phyloP scores from a whole-genome alignment of 306 rosid species.

The Hippophae rhamnoides region DNA sequence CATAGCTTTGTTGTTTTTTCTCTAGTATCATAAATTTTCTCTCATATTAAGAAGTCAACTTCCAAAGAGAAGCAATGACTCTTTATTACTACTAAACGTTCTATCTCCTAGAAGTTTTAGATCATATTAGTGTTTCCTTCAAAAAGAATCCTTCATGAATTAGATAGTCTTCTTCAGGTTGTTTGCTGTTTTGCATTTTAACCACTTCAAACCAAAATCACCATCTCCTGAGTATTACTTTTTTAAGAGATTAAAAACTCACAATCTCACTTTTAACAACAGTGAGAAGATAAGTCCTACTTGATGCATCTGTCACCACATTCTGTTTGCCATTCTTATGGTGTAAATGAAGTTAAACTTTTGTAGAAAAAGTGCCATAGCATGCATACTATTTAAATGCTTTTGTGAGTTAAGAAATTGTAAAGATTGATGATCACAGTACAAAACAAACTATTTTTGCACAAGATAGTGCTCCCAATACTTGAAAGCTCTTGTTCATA shows the following conservation, averaged over 20 bases:
- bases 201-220: not conserved
- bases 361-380: not conserved
- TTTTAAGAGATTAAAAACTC: not conserved
- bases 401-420: not conserved
- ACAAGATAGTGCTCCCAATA: not conserved
- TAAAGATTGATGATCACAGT: not conserved
- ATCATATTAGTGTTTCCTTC: too few species aligned
- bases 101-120: too few species aligned
- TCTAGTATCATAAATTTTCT: too few species aligned
- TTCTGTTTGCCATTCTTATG: not conserved
- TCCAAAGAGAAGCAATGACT: too few species aligned
- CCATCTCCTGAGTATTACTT: not conserved
- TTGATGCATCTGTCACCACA: not conserved
- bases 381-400: not conserved
- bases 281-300: not conserved
- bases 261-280: not conserved
- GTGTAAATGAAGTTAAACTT: not conserved
- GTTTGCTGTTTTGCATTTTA: not conserved
- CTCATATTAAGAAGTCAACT: too few species aligned
- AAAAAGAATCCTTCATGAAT: too few species aligned
- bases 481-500: not conserved
- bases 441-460: not conserved
- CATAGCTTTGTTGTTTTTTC: too few species aligned
- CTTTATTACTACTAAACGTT: too few species aligned
- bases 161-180: not conserved